phyloP scores from a whole-genome alignment of 1,284 basidiomycete species.

The Chalciporus sp. region DNA sequence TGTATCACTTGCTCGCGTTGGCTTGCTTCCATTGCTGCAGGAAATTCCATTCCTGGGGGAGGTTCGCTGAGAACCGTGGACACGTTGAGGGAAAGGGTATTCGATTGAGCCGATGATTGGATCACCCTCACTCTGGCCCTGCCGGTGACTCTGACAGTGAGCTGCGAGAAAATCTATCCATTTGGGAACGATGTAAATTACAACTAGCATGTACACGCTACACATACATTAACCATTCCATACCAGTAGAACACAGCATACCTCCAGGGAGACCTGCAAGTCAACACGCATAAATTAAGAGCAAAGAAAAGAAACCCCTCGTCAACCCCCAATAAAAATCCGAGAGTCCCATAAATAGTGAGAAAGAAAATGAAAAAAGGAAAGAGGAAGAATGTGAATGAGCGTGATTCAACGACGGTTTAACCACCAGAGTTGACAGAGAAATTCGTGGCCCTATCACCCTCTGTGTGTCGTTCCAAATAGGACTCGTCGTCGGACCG shows the following conservation, averaged over 20 bases:
- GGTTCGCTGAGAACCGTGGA: slow-evolving; percentile 8
- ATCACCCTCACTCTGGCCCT: slow-evolving; percentile 2
- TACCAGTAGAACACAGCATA: slow-evolving; percentile 22
- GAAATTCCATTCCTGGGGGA: slow-evolving; percentile 16
- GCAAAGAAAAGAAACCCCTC: neutral
- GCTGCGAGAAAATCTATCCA: slow-evolving; percentile 4
- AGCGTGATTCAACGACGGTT: slow-evolving; percentile 5
- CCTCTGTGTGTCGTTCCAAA: slow-evolving; percentile 30
- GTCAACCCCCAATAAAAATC: slow-evolving; percentile 21
- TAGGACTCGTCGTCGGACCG: slow-evolving; percentile 30
- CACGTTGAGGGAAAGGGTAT: slow-evolving; percentile 23
- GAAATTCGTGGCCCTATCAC: slow-evolving; percentile 27
- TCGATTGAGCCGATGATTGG: slow-evolving; percentile 1
- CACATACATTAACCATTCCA: slow-evolving; percentile 28
- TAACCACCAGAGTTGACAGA: slow-evolving; percentile 35
- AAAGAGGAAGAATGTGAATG: neutral
- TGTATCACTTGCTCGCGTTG: slow-evolving; percentile 21
- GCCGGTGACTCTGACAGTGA: neutral
- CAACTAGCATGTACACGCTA: slow-evolving; percentile 19
- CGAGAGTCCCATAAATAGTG: slow-evolving; percentile 8
- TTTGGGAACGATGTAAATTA: slow-evolving; percentile 22
- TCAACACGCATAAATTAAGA: slow-evolving; percentile 25
- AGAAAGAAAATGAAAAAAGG: slow-evolving; percentile 1
- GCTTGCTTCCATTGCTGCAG: slow-evolving; percentile 31
- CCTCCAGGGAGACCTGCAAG: slow-evolving; percentile 9